These are phyloP conservation scores for Gyrodon lividus DNA, from an alignment of 768 basidiomycete genomes.

Conservation along the genomic window DNA sequence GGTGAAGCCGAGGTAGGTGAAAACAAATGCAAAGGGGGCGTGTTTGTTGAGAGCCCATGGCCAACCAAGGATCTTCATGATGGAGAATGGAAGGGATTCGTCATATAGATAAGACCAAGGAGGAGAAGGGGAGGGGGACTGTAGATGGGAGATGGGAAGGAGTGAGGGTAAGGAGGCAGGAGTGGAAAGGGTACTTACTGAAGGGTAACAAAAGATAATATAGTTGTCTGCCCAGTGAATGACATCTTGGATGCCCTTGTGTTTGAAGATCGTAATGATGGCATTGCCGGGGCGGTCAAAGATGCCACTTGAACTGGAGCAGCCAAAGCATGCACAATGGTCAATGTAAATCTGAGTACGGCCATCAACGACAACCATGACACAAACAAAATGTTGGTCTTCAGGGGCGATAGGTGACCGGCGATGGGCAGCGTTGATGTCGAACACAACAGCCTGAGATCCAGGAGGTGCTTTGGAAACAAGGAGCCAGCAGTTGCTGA, in stretches of 20 bases:
- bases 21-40: slow-evolving; percentile 22
- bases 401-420: neutral
- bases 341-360: slow-evolving; percentile 7
- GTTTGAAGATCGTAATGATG: slow-evolving; percentile 22
- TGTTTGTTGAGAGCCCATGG: slow-evolving; percentile 37
- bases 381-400: neutral
- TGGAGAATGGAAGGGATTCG: slow-evolving; percentile 21
- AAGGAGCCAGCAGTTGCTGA: too few species aligned
- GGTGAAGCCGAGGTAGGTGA: slow-evolving; percentile 38
- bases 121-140: neutral
- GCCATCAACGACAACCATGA: neutral
- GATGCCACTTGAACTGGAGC: slow-evolving; percentile 25
- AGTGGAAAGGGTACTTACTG: too few species aligned
- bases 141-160: too few species aligned
- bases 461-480: too few species aligned
- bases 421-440: neutral
- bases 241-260: slow-evolving; percentile 13
- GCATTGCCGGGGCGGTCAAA: slow-evolving; percentile 35
- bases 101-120: slow-evolving; percentile 14
- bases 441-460: neutral
- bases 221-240: slow-evolving; percentile 41
- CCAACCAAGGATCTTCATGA: slow-evolving; percentile 29
- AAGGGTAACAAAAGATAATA: neutral
- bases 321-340: slow-evolving; percentile 22
- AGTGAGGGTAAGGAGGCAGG: too few species aligned